Conservation (phyloP, 2,329 filamentous ascomycete genomes). For the Zymoseptoria passerinii region DNA sequence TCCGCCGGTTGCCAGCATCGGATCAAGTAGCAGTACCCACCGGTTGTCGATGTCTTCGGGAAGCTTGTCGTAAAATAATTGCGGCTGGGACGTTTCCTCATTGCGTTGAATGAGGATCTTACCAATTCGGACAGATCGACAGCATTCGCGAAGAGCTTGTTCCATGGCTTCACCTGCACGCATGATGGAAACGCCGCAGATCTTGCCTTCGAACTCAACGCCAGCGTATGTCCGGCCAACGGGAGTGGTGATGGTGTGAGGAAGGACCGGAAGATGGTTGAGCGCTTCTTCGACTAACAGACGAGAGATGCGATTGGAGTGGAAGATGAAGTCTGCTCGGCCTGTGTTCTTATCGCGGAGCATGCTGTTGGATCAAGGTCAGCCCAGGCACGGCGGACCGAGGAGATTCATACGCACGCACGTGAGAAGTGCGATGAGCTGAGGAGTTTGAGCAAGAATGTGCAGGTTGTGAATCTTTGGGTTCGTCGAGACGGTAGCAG, state of each 20-base stretch:
- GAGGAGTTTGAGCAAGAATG: slow-evolving; percentile 83
- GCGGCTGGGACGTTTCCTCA: slow-evolving; percentile 85
- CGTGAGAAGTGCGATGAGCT: slow-evolving; percentile 95
- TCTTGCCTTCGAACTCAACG: slow-evolving; percentile 94
- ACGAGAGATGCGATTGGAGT: slow-evolving; percentile 96
- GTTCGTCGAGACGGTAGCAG: slow-evolving; percentile 68
- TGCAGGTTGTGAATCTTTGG: slow-evolving; percentile 81
- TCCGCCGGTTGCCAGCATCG: slow-evolving; percentile 99
- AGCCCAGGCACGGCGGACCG: neutral
- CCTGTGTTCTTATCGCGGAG: slow-evolving; percentile 86
- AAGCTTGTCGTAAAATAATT: slow-evolving; percentile 95
- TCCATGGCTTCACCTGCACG: slow-evolving; percentile 97
- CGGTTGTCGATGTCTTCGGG: slow-evolving; percentile 85
- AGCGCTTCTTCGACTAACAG: slow-evolving; percentile 93
- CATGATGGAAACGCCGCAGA: slow-evolving; percentile 98
- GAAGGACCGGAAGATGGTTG: slow-evolving; percentile 88
- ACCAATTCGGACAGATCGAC: slow-evolving; percentile 92
- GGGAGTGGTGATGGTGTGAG: slow-evolving; percentile 82
- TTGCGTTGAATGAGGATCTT: slow-evolving; percentile 98
- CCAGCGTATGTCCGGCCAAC: slow-evolving; percentile 82
- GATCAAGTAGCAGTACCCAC: slow-evolving; percentile 90
- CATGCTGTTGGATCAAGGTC: slow-evolving; percentile 53
- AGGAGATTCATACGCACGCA: slow-evolving; percentile 60
- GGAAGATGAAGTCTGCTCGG: slow-evolving; percentile 97
- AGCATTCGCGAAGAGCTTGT: slow-evolving; percentile 91